Percentiles rank a stretch among this genome's conserved stretches.
phyloP scores from a whole-genome alignment of 2,329 filamentous ascomycete species.

The Penicillium sumatraense region DNA sequence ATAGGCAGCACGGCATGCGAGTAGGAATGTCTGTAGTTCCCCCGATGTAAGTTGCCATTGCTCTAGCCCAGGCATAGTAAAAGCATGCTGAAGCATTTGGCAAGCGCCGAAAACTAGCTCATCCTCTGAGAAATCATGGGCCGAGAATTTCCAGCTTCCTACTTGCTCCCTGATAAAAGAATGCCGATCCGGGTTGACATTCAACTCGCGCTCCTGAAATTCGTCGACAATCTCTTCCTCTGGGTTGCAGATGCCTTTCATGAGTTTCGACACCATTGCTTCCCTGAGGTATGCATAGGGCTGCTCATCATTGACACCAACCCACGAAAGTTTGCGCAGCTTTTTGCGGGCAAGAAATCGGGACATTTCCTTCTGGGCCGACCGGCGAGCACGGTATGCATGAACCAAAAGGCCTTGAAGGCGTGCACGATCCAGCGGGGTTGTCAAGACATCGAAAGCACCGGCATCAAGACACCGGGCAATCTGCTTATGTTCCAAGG shows the following conservation, averaged over 20 bases:
- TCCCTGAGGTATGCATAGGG: constrained; percentile 89
- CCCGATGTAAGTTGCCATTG: constrained; percentile 81
- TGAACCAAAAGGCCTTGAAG: constrained; percentile 79
- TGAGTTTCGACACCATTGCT: constrained; percentile 86
- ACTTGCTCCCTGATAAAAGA: constrained; percentile 70
- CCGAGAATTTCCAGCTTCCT: constrained; percentile 84
- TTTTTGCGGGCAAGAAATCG: constrained; percentile 73
- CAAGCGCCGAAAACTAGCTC: constrained; percentile 85
- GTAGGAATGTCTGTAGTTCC: constrained; percentile 80
- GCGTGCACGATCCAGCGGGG: constrained; percentile 74
- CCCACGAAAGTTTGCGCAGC: constrained; percentile 86
- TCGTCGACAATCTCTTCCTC: constrained; percentile 63
- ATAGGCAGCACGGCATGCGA: constrained; percentile 91
- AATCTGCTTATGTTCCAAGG: constrained; percentile 57
- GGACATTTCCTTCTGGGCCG: constrained; percentile 73
- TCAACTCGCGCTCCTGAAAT: constrained; percentile 66
- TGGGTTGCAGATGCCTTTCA: constrained; percentile 83
- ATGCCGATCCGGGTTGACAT: constrained; percentile 69
- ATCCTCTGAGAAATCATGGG: constrained; percentile 87
- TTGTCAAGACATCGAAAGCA: constrained; percentile 82
- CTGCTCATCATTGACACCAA: constrained; percentile 81
- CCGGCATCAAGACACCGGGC: constrained; percentile 81
- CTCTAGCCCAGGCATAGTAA: constrained; percentile 79
- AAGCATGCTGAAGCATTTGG: constrained; percentile 86
- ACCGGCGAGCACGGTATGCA: constrained; percentile 80